Base-by-base conservation (phyloP, 1,284 basidiomycete species). In the Marasmius fiardii region DNA sequence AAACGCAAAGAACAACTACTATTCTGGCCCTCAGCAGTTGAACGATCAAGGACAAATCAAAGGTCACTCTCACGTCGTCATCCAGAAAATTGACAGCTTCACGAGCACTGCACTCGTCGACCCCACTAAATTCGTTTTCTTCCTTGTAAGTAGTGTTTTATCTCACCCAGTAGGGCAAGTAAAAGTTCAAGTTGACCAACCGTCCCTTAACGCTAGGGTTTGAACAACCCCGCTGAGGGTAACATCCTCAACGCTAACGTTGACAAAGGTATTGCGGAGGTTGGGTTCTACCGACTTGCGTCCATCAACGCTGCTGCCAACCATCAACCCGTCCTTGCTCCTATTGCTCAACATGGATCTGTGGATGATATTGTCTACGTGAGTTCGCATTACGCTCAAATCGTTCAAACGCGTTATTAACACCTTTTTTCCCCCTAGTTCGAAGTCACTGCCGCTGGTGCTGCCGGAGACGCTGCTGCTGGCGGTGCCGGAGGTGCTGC, bases 1-100 rank as follows among this genome's bases (percentile, higher is more conserved):
- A 56, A 85, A 83, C 65, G 80, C 84, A 0, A 66, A 82, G 54
- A 65, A 70, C 51, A 85, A 78, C 67, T 88, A 85, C 73, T 87
- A 85, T 64, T 70, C 81, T 52, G 89, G 83, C 23, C 88, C 86
- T 39, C 85, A 89, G 67, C 78, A 82, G 60, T 67, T 86, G 26
- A 77, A 85, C 60, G 64, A 54, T 1, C 66, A 73, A 43, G 87
- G 85, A 49, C 68, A 69, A 45, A 78, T 86, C 60, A 65, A 76
- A 45, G 86, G 85, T 3, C 85, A 88, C 69, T 79, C 81, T 14
- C 86, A 90, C 66, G 74, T 90, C 59, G 80, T 83, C 51, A 74
- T 88, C 61, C 80, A 90, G 70, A 48, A 64, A 58, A 69, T 90
- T 60, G 65, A 67, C 43, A 68, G 76, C 21, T 66, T 82, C 43